Evolutionary conservation across 2,329 filamentous ascomycete genomes (phyloP).

Genomic region (Sodiomyces alkalinus): DNA sequence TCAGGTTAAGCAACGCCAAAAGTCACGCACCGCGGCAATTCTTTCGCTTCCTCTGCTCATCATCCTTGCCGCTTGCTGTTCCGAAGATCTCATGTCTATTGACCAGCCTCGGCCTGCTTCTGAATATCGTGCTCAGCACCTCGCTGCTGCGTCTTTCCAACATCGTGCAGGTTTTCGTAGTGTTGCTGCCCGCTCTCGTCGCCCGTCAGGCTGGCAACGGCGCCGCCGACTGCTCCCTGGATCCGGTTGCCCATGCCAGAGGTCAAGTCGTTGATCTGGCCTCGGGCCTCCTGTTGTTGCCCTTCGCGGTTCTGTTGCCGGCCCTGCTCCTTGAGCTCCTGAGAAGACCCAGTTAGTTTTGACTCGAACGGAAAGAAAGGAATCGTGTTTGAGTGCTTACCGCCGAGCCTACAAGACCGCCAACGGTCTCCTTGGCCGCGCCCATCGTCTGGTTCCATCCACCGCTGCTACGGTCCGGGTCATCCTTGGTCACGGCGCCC

Average conservation of each 20-base stretch:
- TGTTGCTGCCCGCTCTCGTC: conserved; percentile 49
- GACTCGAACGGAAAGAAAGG: background rate
- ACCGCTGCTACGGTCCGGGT: conserved; percentile 56
- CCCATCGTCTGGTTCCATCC: conserved; percentile 85
- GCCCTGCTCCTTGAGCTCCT: conserved; percentile 58
- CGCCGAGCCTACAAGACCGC: conserved; percentile 61
- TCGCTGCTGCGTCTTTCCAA: conserved; percentile 71
- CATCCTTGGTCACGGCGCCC: conserved; percentile 56
- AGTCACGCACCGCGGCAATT: too few relatives aligned
- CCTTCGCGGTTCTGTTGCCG: conserved; percentile 67
- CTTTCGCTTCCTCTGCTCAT: too few relatives aligned
- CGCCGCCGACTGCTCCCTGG: conserved; percentile 54
- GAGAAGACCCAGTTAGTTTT: background rate
- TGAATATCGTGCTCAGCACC: conserved; percentile 69
- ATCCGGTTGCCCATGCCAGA: conserved; percentile 53
- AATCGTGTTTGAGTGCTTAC: conserved; percentile 18
- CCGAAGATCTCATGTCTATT: too few relatives aligned
- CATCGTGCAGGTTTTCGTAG: conserved; percentile 57
- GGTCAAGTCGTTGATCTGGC: conserved; percentile 62
- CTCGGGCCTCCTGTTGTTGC: conserved; percentile 67
- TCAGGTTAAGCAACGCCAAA: too few relatives aligned
- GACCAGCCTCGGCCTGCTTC: conserved; percentile 46
- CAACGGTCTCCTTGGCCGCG: conserved; percentile 66
- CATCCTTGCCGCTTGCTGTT: too few relatives aligned
- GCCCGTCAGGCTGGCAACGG: conserved; percentile 58